Evolutionary conservation across 1,284 basidiomycete species (phyloP), one percentile per base, ranked within the genome.

Genomic region (Leccinum solheimii): DNA sequence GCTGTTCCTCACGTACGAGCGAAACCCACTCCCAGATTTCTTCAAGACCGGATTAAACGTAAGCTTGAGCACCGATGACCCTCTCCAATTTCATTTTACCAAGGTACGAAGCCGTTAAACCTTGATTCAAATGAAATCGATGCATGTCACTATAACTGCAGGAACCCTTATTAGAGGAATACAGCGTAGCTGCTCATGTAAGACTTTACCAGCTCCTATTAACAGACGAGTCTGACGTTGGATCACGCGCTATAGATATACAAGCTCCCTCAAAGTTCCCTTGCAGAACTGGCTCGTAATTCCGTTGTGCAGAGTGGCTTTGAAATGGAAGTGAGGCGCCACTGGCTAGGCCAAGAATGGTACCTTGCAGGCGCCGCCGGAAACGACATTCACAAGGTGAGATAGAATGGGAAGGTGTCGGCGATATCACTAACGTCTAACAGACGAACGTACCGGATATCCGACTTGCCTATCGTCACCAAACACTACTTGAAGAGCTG

Each of bases 321-420:
- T 77, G 97, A 99, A 78, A 98, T 98, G 95, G 92, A 97, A 76
- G 78, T 98, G 71, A 99, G 99, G 79, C 88, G 95, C 14, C 97
- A 98, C 76, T 99, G 97, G 97, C 81, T 97, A 3, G 95, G 95
- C 0, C 83, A 90, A 64, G 80, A 91, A 64, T 98, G 94, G 91
- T 97, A 94, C 75, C 79, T 94, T 27, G 91, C 94, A 5, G 95
- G 95, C 30, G 86, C 90, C 2, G 86, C 86, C 9, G 95, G 94
- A 3, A 97, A 97, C 72, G 92, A 95, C 67, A 97, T 97, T 62
- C 84, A 95, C 76, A 96, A 95, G 85, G 92, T 90, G 48, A 30
- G 76, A 69, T 40, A 51, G 55, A 43, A 32, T 61, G 34, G 23
- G 16, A 54, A 52, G 56, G 43, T 52, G 36, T 55, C 50, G 36